Percentiles rank a stretch among this genome's conserved stretches.
Evolutionary conservation across 1,284 basidiomycete genomes (phyloP).

Genomic region (Fomitopsis palustris): DNA sequence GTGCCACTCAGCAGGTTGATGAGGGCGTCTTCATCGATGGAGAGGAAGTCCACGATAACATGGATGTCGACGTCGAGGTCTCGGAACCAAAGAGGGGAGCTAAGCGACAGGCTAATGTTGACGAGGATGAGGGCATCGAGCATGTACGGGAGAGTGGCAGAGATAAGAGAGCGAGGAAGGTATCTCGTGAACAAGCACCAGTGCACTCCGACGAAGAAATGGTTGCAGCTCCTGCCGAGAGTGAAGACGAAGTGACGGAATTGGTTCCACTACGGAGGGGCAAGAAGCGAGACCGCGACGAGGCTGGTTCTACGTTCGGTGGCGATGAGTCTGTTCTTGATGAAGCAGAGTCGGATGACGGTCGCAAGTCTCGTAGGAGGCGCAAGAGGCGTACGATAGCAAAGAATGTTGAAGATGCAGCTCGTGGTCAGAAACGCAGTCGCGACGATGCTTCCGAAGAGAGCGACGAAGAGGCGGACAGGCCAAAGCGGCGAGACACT

Average conservation of each 20-base stretch:
- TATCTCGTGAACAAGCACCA: conserved; percentile 36
- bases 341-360: conserved; percentile 22
- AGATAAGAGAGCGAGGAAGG: conserved; percentile 44
- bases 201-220: conserved; percentile 25
- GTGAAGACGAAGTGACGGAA: conserved; percentile 19
- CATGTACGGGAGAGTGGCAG: conserved; percentile 10
- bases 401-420: conserved; percentile 41
- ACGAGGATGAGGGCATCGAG: conserved; percentile 36
- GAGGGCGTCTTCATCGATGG: conserved; percentile 7
- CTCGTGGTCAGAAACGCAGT: conserved; percentile 62
- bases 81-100: conserved; percentile 36
- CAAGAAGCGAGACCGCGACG: conserved; percentile 71
- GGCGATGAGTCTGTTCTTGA: conserved; percentile 45
- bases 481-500: conserved; percentile 26
- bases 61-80: conserved; percentile 22
- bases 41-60: conserved; percentile 8
- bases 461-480: conserved; percentile 41
- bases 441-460: conserved; percentile 50
- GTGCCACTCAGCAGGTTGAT: conserved; percentile 40
- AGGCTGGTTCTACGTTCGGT: conserved; percentile 68
- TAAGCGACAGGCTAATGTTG: conserved; percentile 40
- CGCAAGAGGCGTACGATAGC: conserved; percentile 42
- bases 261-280: conserved; percentile 43
- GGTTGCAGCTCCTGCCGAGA: conserved; percentile 21
- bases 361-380: conserved; percentile 24